Evolutionary conservation across 495 filamentous ascomycete genomes (phyloP).

Genomic region (Apodospora peruviana): DNA sequence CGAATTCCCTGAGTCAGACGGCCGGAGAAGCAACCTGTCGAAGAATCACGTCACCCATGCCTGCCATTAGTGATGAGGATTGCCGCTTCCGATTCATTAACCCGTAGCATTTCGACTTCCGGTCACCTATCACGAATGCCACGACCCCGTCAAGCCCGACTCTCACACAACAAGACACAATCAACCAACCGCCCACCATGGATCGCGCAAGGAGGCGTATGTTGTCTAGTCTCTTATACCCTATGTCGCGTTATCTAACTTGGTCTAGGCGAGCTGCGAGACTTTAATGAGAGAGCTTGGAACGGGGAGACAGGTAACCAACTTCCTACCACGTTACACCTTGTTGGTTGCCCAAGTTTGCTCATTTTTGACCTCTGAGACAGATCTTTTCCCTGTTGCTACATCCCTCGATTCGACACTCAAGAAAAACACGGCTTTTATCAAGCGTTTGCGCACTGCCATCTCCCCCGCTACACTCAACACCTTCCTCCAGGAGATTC

Average conservation of each 20-base stretch:
- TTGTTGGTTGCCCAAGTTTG: constrained; percentile 7
- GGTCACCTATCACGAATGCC: constrained; percentile 26
- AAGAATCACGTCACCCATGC: constrained; percentile 36
- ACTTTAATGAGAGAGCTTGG: constrained; percentile 83
- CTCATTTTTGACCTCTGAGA: neutral
- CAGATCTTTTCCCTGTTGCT: constrained; percentile 76
- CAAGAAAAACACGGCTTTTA: constrained; percentile 99
- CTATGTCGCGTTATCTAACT: neutral
- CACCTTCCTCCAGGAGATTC: constrained; percentile 87
- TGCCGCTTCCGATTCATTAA: constrained; percentile 42
- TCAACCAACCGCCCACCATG: constrained; percentile 50
- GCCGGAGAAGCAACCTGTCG: constrained; percentile 14
- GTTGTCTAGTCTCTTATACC: constrained; percentile 13
- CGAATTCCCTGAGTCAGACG: constrained; percentile 5
- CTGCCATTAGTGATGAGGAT: constrained; percentile 36
- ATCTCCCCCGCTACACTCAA: constrained; percentile 69
- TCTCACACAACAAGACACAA: constrained; percentile 13
- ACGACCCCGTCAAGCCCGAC: constrained; percentile 11
- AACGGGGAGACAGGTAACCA: constrained; percentile 72
- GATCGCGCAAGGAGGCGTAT: constrained; percentile 81
- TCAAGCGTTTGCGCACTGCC: constrained; percentile 89
- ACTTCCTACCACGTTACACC: constrained; percentile 2
- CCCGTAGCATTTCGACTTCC: constrained; percentile 39
- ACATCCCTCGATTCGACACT: constrained; percentile 88
- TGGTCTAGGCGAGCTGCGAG: constrained; percentile 73